Base-by-base conservation (phyloP, 2,329 filamentous ascomycete species). In the Phoma sp. region DNA sequence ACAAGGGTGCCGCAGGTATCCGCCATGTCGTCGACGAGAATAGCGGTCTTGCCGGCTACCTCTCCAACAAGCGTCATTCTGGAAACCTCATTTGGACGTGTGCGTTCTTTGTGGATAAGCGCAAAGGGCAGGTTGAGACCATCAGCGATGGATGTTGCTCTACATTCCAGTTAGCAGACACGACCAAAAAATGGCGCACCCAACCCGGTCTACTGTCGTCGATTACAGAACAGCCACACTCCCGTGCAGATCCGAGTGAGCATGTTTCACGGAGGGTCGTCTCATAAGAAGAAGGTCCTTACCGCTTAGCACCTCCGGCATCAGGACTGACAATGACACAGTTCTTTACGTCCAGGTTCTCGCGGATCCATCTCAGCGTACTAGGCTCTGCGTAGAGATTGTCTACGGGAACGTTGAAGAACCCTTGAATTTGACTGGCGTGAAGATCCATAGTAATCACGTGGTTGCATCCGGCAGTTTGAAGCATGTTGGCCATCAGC, bases 371-470 rank as follows among this genome's bases (percentile, higher is more conserved):
- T 58, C 91, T 87, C 63, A 96, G 81, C 46, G 95, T 94, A 61
- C 91, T 95, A 2, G 94, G 94, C 78, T 97, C 93, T 6, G 93
- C 94, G 76, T 97, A 97, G 38, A 98, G 84, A 76, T 97, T 89
- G 72, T 89, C 87, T 25, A 89, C 86, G 5, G 86, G 87, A 15
- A 89, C 85, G 60, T 96, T 96, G 84, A 97, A 97, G 81, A 98
- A 97, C 37, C 94, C 94, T 78, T 96, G 91, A 60, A 96, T 96
- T 81, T 97, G 93, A 56, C 88, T 92, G 55, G 92, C 93, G 73
- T 97, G 93, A 55, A 97, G 84, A 72, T 97, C 93, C 91, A 97
- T 96, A 17, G 93, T 97, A 65, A 97, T 96, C 68, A 96, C 89
- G 74, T 93, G 90, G 75, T 92, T 92, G 77, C 92, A 96, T 52